phyloP scores from a whole-genome alignment of 257 asterid species.

The Solanum pimpinellifolium region DNA sequence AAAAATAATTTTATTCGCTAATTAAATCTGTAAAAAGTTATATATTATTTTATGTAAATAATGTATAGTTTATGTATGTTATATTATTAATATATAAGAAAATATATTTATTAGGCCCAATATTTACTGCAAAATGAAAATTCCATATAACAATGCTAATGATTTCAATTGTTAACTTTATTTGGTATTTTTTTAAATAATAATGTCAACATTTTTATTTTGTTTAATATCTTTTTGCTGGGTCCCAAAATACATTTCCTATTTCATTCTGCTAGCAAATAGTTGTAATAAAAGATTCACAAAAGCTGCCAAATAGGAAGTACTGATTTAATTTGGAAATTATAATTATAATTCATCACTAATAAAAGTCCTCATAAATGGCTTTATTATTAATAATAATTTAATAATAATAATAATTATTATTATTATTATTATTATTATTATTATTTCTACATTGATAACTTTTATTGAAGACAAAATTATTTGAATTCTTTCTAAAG shows the following conservation, averaged over 20 bases:
- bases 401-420: no score
- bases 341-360: background rate
- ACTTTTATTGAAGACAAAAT: background rate
- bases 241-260: background rate
- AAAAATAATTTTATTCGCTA: background rate
- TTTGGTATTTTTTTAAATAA: background rate
- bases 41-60: background rate
- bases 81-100: background rate
- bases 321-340: no score
- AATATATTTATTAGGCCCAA: no score
- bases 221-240: background rate
- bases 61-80: background rate
- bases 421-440: no score
- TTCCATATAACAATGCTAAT: no score
- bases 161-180: no score
- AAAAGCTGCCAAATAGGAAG: background rate
- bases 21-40: background rate
- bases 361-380: background rate
- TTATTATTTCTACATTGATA: background rate
- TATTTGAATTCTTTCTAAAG: background rate
- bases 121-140: no score
- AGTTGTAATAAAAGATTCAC: background rate
- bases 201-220: no score
- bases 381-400: background rate
- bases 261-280: background rate